A percentile compares a stretch with the other conserved stretches of the same genome.
These are phyloP conservation scores for Hortiboletus flavorubellus DNA, from an alignment of 768 basidiomycete genomes.

Conservation along the genomic window DNA sequence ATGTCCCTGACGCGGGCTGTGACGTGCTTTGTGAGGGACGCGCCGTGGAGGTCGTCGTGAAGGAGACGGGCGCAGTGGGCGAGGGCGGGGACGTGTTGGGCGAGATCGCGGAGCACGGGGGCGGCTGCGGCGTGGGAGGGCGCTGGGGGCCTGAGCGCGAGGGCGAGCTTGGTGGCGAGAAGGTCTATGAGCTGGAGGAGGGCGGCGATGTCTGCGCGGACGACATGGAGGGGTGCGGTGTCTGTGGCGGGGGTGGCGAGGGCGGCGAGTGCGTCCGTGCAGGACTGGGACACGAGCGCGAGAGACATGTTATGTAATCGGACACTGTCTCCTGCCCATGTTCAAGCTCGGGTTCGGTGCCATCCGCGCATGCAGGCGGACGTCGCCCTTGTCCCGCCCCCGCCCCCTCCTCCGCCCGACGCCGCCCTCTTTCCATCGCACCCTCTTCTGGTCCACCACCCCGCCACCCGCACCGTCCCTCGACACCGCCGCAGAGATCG, in stretches of 20 bases:
- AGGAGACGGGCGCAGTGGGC: constrained; percentile 50
- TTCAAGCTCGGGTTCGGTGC: constrained; percentile 1
- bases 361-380: neutral
- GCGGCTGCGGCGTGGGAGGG: constrained; percentile 52
- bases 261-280: constrained; percentile 18
- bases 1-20: constrained; percentile 38
- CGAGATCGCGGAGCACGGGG: constrained; percentile 51
- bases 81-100: constrained; percentile 46
- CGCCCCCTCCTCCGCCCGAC: neutral
- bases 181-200: constrained; percentile 57
- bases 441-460: constrained; percentile 25
- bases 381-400: neutral
- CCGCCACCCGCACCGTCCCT: constrained; percentile 46
- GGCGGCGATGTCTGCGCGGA: constrained; percentile 56
- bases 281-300: constrained; percentile 15
- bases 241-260: neutral
- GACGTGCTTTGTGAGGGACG: constrained; percentile 45
- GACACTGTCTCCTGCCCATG: neutral
- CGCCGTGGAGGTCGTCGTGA: constrained; percentile 39
- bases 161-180: constrained; percentile 57
- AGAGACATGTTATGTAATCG: constrained; percentile 1
- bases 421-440: neutral
- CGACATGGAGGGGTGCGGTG: constrained; percentile 24
- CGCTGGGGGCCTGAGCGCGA: constrained; percentile 56
- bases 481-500: constrained; percentile 62